phyloP scores from a whole-genome alignment of 495 filamentous ascomycete species.

The Penicillium fimorum region DNA sequence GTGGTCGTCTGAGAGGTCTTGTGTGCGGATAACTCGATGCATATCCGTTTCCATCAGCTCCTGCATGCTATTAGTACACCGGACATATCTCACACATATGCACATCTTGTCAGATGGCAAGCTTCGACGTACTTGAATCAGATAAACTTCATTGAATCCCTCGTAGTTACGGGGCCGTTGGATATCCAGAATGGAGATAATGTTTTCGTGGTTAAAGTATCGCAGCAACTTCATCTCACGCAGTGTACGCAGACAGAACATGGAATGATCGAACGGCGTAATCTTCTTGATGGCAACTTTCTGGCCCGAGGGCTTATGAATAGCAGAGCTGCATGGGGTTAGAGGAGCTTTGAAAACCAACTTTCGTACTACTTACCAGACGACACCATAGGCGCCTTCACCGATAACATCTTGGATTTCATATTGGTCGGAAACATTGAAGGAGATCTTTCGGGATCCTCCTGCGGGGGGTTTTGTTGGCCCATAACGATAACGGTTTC shows the following conservation, averaged over 20 bases:
- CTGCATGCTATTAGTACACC: conserved; percentile 38
- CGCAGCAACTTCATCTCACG: conserved; percentile 99
- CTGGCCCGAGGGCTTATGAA: conserved; percentile 97
- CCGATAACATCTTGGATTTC: conserved; percentile 99
- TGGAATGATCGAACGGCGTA: conserved; percentile 97
- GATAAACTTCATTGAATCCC: conserved; percentile 95
- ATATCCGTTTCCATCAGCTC: conserved; percentile 99
- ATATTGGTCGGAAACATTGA: conserved; percentile 99
- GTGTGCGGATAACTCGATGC: conserved; percentile 98
- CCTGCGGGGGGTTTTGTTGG: conserved; percentile 48
- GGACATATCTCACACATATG: neutral
- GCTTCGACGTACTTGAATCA: conserved; percentile 77
- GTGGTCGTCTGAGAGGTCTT: conserved; percentile 97
- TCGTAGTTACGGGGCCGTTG: conserved; percentile 97
- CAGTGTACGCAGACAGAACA: conserved; percentile 96
- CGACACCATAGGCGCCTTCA: conserved; percentile 97
- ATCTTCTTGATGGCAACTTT: conserved; percentile 99
- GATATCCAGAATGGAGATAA: conserved; percentile 98
- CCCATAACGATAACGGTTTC: conserved; percentile 39
- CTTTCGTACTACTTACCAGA: conserved; percentile 67
- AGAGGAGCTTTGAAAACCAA: conserved; percentile 15
- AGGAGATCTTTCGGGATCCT: conserved; percentile 93
- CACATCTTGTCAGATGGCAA: neutral
- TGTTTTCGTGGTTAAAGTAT: conserved; percentile 99
- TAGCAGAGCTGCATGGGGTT: conserved; percentile 70